Percentiles rank a stretch among this genome's conserved stretches.
phyloP scores from a whole-genome alignment of 176 grass and related monocot species.

The Aechmea fasciata region DNA sequence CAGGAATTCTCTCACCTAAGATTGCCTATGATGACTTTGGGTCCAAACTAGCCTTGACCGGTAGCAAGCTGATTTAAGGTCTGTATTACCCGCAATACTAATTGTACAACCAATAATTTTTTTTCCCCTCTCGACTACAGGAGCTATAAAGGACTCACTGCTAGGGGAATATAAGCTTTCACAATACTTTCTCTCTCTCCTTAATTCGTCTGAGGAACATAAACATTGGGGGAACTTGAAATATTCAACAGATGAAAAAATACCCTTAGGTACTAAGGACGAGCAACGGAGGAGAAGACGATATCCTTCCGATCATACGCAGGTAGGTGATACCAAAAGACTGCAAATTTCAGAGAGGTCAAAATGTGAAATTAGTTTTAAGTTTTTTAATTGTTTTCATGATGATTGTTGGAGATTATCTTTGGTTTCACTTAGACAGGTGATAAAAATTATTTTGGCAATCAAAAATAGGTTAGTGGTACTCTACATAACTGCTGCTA shows the following conservation, averaged over 20 bases:
- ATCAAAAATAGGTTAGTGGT: not conserved
- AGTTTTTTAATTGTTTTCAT: not conserved
- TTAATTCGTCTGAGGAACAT: conserved; percentile 39
- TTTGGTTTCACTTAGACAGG: not conserved
- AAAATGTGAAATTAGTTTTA: not conserved
- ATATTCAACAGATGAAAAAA: conserved; percentile 4
- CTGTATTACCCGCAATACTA: conserved; percentile 3
- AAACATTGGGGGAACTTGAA: conserved; percentile 39
- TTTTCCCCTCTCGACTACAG: conserved; percentile 23
- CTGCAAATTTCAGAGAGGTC: not conserved
- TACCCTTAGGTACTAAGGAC: conserved; percentile 10
- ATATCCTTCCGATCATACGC: conserved; percentile 69
- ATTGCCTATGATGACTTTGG: conserved; percentile 29
- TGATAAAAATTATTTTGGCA: not conserved
- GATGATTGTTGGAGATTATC: not conserved
- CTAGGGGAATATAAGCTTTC: conserved; percentile 38
- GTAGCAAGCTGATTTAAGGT: conserved; percentile 27
- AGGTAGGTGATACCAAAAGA: conserved; percentile 20
- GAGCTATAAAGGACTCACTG: conserved; percentile 55
- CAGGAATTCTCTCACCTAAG: conserved; percentile 43
- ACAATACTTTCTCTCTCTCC: conserved; percentile 42
- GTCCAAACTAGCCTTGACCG: conserved; percentile 47
- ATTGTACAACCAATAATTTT: conserved; percentile 5
- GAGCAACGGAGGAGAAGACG: conserved; percentile 22
- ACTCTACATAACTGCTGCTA: not conserved